Conservation (phyloP, 139 green algal genomes). For the Coccomyxa sp. region DNA sequence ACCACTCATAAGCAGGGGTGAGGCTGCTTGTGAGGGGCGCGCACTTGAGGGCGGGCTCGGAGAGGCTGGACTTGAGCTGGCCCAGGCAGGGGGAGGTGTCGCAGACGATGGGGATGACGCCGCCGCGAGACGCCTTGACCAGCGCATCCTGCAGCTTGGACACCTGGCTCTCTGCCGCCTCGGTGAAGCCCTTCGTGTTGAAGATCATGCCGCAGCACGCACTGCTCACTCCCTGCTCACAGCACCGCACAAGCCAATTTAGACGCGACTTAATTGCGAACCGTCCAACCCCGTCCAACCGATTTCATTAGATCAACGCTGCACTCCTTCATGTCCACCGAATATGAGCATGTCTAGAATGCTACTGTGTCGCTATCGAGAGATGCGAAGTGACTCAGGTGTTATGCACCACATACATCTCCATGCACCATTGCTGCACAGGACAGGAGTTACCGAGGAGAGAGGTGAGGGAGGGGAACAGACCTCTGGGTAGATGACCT, state of each 20-base stretch:
- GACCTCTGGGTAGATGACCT: slow-evolving; percentile 85
- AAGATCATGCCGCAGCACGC: slow-evolving; percentile 96
- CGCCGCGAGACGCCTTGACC: slow-evolving; percentile 77
- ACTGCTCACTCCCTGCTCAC: slow-evolving; percentile 30
- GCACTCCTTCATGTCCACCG: not conserved
- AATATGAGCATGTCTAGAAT: too few relatives aligned
- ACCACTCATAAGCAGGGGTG: too few relatives aligned
- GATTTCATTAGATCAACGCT: not conserved
- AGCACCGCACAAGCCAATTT: not conserved
- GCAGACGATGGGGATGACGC: slow-evolving; percentile 88
- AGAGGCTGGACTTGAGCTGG: slow-evolving; percentile 76
- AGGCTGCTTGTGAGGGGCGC: not conserved
- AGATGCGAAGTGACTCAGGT: not conserved
- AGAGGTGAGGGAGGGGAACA: too few relatives aligned
- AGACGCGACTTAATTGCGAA: not conserved
- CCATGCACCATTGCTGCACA: not conserved
- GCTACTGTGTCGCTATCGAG: not conserved
- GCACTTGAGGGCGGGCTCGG: slow-evolving; percentile 60
- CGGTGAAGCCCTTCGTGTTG: slow-evolving; percentile 87
- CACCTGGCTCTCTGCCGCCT: slow-evolving; percentile 59
- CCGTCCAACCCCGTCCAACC: not conserved
- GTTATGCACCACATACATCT: not conserved
- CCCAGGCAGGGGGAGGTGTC: slow-evolving; percentile 91
- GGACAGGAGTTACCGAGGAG: too few relatives aligned
- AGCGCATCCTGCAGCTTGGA: slow-evolving; percentile 73